phyloP scores from a whole-genome alignment of 2,329 filamentous ascomycete genomes.

The Chaetomiaceae sp. region DNA sequence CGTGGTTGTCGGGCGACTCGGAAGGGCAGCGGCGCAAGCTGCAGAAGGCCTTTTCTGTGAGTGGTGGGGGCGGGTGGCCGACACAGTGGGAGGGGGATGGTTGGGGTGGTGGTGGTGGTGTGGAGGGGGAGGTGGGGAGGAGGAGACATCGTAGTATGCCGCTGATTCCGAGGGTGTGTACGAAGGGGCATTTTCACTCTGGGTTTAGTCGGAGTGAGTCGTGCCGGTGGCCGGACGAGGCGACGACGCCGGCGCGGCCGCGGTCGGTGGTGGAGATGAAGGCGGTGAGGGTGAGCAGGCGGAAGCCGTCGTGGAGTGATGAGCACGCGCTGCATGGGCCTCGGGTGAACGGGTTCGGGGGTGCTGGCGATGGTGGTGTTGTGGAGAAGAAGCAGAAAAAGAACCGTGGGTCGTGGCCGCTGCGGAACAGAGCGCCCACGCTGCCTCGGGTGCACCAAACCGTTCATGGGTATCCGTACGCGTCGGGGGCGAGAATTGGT shows the following conservation, averaged over 20 bases:
- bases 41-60: slow-evolving; percentile 6
- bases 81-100: background rate
- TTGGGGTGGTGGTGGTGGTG: background rate
- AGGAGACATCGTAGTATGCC: slow-evolving; percentile 4
- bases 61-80: background rate
- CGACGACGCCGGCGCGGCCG: slow-evolving; percentile 18
- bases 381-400: slow-evolving; percentile 21
- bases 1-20: background rate
- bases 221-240: slow-evolving; percentile 5
- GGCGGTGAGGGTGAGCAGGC: slow-evolving; percentile 6
- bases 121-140: background rate
- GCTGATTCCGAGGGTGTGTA: slow-evolving; percentile 10
- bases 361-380: slow-evolving; percentile 30
- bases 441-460: slow-evolving; percentile 29
- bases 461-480: slow-evolving; percentile 13
- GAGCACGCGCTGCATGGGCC: slow-evolving; percentile 47
- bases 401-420: slow-evolving; percentile 26
- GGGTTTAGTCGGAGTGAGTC: slow-evolving; percentile 1
- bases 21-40: background rate
- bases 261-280: slow-evolving; percentile 19
- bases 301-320: slow-evolving; percentile 41
- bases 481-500: background rate
- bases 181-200: slow-evolving; percentile 9
- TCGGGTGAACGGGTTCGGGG: slow-evolving; percentile 28
- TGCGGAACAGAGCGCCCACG: slow-evolving; percentile 29